Evolutionary conservation across 345 rosid species (phyloP), one percentile per base, ranked within the genome.

Genomic region (Trapa incisa): DNA sequence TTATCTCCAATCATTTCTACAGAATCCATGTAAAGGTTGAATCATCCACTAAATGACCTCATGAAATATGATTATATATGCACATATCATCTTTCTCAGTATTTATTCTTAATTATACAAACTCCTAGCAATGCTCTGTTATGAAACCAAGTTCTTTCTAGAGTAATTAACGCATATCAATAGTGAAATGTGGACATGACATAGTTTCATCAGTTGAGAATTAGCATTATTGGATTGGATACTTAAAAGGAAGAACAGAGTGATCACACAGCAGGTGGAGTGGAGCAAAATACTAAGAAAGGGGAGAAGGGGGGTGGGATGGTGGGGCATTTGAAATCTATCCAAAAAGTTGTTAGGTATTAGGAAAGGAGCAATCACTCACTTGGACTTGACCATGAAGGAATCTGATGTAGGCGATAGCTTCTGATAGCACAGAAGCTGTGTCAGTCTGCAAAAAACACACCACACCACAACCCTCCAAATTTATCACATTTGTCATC

Each of bases 401-500:
- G 99, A 91, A 91, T 94, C 99, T 91, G 79, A 94, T 94, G 88
- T 94, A 91, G 77, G 97, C 99, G 80, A 91, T 89, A 70, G 97
- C 87, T 77, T 94, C 99, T 86, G 87, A 82, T 92, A 94, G 78
- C 75, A 94, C 99, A 74, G 99, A 94, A 69, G 97, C 99, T 66
- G 99, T 91, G 93, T 94, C 99, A 87, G 97, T 94, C 99, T 94
- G 97, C 87, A 87, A 76, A 85, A 80, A 41, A 83, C 83, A 77
- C 70, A 72, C 74, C 82, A 79, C 79, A 80, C 78, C 71, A 78
- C 69, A 74, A 73, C 53, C 73, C 67, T 77, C 76, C 81, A 64
- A 74, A 79, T 78, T 67, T 71, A 43, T 74, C 75, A 41, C 7
- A 41, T 41, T 3, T 41, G 7, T 41, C 1, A 41, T 41, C 1